Evolutionary conservation across 1,139 yeast species (phyloP), one percentile per base, ranked within the genome.

Genomic region (Eremothecium cymbalariae): DNA sequence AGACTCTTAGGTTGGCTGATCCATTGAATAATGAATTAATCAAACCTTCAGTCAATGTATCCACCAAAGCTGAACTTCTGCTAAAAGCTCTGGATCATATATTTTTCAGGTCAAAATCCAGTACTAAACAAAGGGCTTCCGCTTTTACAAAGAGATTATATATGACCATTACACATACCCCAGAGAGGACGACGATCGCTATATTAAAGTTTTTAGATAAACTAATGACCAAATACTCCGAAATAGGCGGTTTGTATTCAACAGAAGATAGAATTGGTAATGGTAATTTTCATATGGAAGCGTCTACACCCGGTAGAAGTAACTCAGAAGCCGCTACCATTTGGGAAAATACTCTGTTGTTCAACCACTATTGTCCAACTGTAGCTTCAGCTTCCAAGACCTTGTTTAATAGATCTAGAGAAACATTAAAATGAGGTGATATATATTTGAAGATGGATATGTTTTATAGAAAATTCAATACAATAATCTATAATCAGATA

Each of bases 291-390:
- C 74, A 77, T 22, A 67, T 78, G 47, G 85, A 78, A 35, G 70
- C 74, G 18, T 71, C 71, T 29, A 78, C 74, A 32, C 74, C 85
- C 7, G 85, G 81, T 47, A 74, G 93, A 57, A 66, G 82, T 46
- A 86, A 88, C 51, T 72, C 94, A 3, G 88, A 79, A 33, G 93
- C 93, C 9, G 94, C 96, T 1, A 80, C 86, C 0, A 63, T 88
- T 31, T 90, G 95, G 94, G 97, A 90, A 53, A 74, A 77, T 36
- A 77, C 78, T 3, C 59, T 88, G 33, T 63, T 90, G 40, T 80
- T 79, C 41, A 74, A 77, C 42, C 97, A 90, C 57, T 90, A 82
- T 55, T 73, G 85, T 44, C 93, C 94, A 2, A 63, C 72, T 49
- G 84, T 86, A n/a, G 68, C 75, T 6, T 65, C 67, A 47, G 77